Conservation (phyloP, 495 filamentous ascomycete genomes). For the Penicillium bovifimosum region DNA sequence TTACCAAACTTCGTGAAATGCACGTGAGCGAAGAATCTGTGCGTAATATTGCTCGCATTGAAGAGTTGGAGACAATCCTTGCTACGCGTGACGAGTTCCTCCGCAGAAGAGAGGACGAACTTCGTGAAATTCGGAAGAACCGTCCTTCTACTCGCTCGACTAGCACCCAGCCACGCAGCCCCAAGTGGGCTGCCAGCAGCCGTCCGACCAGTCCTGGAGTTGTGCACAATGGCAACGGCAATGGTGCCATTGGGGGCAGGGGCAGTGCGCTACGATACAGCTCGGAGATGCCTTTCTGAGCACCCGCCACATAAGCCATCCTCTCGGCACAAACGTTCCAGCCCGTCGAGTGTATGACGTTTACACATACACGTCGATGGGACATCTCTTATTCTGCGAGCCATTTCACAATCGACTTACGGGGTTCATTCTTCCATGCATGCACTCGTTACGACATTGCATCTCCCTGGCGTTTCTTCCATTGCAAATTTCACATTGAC, state of each 20-base stretch:
- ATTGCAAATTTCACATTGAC: background rate
- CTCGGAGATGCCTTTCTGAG: conserved; percentile 34
- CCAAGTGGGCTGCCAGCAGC: conserved; percentile 35
- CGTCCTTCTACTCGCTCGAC: conserved; percentile 43
- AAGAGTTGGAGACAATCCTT: conserved; percentile 44
- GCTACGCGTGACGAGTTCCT: conserved; percentile 43
- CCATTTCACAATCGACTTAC: background rate
- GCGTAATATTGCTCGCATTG: conserved; percentile 36
- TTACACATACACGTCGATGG: conserved; percentile 1
- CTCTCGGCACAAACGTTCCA: background rate
- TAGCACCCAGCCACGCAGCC: conserved; percentile 43
- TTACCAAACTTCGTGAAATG: conserved; percentile 45
- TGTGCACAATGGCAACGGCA: conserved; percentile 28
- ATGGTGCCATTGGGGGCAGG: conserved; percentile 25
- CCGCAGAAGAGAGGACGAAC: conserved; percentile 55
- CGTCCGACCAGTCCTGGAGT: conserved; percentile 43
- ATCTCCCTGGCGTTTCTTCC: conserved; percentile 19
- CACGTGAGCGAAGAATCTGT: conserved; percentile 39
- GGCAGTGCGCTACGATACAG: conserved; percentile 39
- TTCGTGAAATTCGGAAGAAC: conserved; percentile 50
- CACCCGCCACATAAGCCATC: background rate
- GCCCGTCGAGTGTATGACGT: conserved; percentile 13
- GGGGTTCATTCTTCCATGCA: background rate
- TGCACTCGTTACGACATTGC: conserved; percentile 15
- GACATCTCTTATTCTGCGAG: background rate